Evolutionary conservation across 2,329 filamentous ascomycete genomes (phyloP).

Genomic region (Monosporascus ibericus): DNA sequence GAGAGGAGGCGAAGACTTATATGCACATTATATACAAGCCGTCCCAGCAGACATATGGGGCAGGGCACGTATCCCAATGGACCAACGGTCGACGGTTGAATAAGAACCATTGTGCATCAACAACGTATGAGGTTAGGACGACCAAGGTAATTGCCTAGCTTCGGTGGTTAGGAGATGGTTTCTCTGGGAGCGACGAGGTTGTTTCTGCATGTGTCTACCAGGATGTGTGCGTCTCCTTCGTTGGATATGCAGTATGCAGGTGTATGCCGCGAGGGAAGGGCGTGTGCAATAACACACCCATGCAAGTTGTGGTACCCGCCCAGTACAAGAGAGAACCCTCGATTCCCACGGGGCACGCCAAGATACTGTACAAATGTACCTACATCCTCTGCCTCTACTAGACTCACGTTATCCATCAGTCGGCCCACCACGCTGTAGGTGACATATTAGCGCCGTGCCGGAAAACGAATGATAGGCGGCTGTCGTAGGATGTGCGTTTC

Average conservation of each 20-base stretch:
- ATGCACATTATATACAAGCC: conserved; percentile 13
- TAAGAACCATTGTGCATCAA: conserved; percentile 16
- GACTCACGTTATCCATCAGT: neutral
- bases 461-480: neutral
- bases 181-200: neutral
- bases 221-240: neutral
- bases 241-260: neutral
- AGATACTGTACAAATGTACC: neutral
- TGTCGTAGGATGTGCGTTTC: neutral
- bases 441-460: neutral
- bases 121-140: conserved; percentile 20
- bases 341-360: neutral
- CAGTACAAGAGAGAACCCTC: neutral
- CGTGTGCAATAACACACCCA: neutral
- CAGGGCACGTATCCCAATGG: conserved; percentile 11
- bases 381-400: too few relatives aligned
- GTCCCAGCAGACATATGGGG: neutral
- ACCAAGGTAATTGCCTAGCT: neutral
- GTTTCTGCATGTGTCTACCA: neutral
- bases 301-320: neutral
- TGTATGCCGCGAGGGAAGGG: neutral
- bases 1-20: conserved; percentile 43
- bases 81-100: conserved; percentile 19
- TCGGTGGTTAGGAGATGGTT: neutral
- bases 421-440: neutral